These are phyloP conservation scores for Babesia bovis DNA, from an alignment of 169 alveolate species.

Conservation along the genomic window DNA sequence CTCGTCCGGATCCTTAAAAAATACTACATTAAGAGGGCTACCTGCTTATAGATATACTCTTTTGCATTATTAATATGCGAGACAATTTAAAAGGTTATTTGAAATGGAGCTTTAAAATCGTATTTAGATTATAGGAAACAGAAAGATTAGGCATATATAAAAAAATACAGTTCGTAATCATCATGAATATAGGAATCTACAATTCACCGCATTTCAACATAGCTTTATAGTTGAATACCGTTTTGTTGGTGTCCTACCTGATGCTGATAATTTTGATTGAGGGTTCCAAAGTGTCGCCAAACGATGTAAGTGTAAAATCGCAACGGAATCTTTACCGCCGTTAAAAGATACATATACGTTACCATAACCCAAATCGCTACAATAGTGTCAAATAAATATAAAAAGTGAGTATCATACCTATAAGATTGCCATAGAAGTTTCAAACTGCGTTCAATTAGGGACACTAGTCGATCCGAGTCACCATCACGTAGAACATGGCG, in stretches of 20 bases:
- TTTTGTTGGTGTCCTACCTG: too few species aligned
- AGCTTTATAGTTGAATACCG: too few species aligned
- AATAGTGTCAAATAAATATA: neutral
- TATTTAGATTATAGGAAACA: neutral
- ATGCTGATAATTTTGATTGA: too few species aligned
- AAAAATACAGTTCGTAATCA: too few species aligned
- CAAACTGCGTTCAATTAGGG: conserved; percentile 12
- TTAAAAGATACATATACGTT: conserved; percentile 76
- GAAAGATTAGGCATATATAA: too few species aligned
- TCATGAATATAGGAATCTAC: too few species aligned
- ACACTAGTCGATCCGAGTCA: conserved; percentile 6
- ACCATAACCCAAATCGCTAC: conserved; percentile 51
- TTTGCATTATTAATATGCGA: too few species aligned
- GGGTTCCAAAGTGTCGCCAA: conserved; percentile 59
- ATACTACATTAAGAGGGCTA: conserved; percentile 27
- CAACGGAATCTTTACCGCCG: conserved; percentile 81
- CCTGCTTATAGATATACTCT: too few species aligned
- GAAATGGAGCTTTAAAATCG: neutral
- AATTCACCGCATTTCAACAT: too few species aligned
- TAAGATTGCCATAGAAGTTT: conserved; percentile 7
- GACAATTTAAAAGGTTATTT: neutral
- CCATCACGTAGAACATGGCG: conserved; percentile 2
- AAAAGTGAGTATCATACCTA: conserved; percentile 10
- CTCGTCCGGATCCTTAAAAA: conserved; percentile 34
- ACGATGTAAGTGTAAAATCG: conserved; percentile 70